Conservation (phyloP, 257 asterid species). For the Lycium barbarum region DNA sequence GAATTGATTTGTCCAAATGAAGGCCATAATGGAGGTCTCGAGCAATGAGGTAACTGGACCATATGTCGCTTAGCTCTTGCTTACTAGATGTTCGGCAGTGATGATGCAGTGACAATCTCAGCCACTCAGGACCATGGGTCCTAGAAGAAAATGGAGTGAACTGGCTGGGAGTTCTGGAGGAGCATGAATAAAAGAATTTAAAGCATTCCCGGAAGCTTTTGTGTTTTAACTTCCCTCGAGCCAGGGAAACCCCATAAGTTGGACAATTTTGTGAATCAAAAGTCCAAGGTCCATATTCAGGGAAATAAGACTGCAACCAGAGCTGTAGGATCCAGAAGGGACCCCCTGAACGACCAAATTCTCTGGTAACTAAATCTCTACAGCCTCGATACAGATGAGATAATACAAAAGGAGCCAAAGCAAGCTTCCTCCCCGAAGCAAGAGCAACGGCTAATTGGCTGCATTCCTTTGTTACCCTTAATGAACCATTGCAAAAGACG, state of each 20-base stretch:
- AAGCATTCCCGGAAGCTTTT: conserved; percentile 10
- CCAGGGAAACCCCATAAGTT: conserved; percentile 12
- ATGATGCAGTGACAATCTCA: neutral
- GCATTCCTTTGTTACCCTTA: neutral
- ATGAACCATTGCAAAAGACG: neutral
- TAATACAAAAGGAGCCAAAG: conserved; percentile 22
- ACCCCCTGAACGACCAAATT: neutral
- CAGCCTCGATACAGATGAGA: neutral
- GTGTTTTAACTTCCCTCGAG: neutral
- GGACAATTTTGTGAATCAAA: neutral
- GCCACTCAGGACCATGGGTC: conserved; percentile 9
- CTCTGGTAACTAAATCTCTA: neutral
- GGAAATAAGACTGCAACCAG: neutral
- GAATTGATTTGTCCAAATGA: neutral
- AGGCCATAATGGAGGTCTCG: neutral
- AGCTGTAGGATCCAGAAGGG: conserved; percentile 18
- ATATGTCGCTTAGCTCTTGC: neutral
- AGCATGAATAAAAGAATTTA: neutral
- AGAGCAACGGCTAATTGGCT: conserved; percentile 5
- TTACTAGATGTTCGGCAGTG: neutral
- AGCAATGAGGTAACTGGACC: neutral
- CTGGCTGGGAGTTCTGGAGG: neutral
- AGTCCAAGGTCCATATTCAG: neutral
- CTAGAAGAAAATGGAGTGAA: neutral
- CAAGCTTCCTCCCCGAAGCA: conserved; percentile 16